phyloP scores from a whole-genome alignment of 2,329 filamentous ascomycete genomes.

The Eurotiales sp. region DNA sequence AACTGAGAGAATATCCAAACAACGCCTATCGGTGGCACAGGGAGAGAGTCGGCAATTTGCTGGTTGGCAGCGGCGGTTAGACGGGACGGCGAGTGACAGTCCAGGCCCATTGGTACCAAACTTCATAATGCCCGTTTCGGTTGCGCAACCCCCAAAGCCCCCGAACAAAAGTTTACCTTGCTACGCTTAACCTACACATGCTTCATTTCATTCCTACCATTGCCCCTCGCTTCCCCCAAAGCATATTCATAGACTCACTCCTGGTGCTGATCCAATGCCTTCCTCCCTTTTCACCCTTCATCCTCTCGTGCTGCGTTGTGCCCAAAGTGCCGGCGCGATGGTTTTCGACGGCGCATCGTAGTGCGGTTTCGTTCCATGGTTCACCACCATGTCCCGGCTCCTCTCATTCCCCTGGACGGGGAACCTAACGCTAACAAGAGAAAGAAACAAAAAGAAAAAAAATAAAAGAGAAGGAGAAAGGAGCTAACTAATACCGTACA shows the following conservation, averaged over 20 bases:
- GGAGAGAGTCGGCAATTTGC: not conserved
- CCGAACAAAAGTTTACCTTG: no score
- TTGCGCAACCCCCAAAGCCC: not conserved
- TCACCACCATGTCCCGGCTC: conserved; percentile 23
- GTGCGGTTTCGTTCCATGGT: conserved; percentile 39
- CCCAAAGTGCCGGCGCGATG: conserved; percentile 9
- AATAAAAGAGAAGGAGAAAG: not conserved
- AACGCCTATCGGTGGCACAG: not conserved
- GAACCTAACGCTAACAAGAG: conserved; percentile 12
- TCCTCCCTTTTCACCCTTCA: not conserved
- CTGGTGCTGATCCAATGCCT: conserved; percentile 1
- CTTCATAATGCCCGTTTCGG: conserved; percentile 6
- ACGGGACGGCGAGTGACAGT: conserved; percentile 13
- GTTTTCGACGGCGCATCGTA: conserved; percentile 23
- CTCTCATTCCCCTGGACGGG: conserved; percentile 14
- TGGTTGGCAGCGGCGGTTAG: conserved; percentile 11
- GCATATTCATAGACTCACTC: not conserved
- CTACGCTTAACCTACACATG: no score
- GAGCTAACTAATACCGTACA: not conserved
- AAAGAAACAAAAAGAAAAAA: conserved; percentile 10
- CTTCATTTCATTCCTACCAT: not conserved
- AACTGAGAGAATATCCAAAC: not conserved
- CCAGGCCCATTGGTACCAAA: conserved; percentile 11
- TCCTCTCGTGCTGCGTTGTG: not conserved
- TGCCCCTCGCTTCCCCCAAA: no score